phyloP scores from a whole-genome alignment of 306 rosid genomes.

The Argentina anserina region DNA sequence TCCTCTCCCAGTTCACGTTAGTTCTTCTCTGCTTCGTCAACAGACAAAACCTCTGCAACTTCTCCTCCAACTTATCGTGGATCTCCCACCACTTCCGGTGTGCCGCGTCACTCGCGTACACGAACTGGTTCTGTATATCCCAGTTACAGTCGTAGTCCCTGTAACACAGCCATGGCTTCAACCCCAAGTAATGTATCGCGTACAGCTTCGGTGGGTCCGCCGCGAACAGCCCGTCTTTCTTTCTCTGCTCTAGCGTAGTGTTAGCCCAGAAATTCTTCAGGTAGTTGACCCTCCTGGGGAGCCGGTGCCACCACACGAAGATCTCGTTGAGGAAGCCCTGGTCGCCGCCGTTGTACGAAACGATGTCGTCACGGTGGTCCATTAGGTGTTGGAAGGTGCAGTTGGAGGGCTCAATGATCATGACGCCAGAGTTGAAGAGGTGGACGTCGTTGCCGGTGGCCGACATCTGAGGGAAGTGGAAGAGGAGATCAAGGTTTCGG shows the following conservation, averaged over 20 bases:
- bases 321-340: slow-evolving; percentile 90
- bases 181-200: slow-evolving; percentile 69
- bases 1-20: slow-evolving; percentile 78
- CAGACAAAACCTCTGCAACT: slow-evolving; percentile 56
- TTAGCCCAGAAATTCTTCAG: slow-evolving; percentile 90
- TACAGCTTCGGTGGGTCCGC: slow-evolving; percentile 75
- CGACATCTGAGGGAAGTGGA: slow-evolving; percentile 78
- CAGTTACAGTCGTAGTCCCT: slow-evolving; percentile 94
- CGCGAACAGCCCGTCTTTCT: slow-evolving; percentile 62
- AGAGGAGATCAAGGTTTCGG: slow-evolving; percentile 75
- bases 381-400: slow-evolving; percentile 66
- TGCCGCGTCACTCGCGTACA: slow-evolving; percentile 90
- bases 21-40: slow-evolving; percentile 55
- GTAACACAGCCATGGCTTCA: slow-evolving; percentile 90
- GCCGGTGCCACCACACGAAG: slow-evolving; percentile 98
- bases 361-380: slow-evolving; percentile 42
- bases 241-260: slow-evolving; percentile 49
- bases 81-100: slow-evolving; percentile 82
- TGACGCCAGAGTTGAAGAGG: slow-evolving; percentile 84
- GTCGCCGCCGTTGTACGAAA: slow-evolving; percentile 91
- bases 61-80: slow-evolving; percentile 53
- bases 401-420: slow-evolving; percentile 89
- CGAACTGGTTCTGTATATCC: slow-evolving; percentile 57
- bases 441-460: slow-evolving; percentile 85
- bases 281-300: slow-evolving; percentile 76